Base-by-base conservation (phyloP, 164 flowering plant species). In the Magnolia officinalis region DNA sequence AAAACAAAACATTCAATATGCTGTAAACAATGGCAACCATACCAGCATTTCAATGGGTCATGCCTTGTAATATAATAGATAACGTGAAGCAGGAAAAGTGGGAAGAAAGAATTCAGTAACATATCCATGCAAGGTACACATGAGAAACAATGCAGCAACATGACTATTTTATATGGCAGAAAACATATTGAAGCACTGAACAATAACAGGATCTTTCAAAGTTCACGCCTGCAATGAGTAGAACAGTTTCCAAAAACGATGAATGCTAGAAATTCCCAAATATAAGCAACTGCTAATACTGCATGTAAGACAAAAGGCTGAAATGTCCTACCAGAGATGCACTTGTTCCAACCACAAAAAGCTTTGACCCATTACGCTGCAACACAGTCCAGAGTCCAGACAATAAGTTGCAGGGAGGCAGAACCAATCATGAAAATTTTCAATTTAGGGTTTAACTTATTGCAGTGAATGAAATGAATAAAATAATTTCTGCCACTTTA, bases 301-400 rank as follows among this genome's bases (percentile, higher is more conserved):
- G 6, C 49, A 31, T 10, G 71, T 11, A 26, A 26, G 50, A 67
- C 31, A 13, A 14, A 67, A 20, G 8, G 45, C 13, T 14, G 18
- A 63, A 26, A 1, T 13, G 14, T 23, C 82, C 72, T 87, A 95
- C 99, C 93, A 96, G 83, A 76, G 99, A 96, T 69, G 98, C 92
- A 76, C 85, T 75, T 24, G 98, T 91, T 72, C 99, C 99, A 76
- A 96, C 99, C 8, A 88, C 97, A 82, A 96, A 96, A 77, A 96
- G 97, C 85, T 96, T 96, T 50, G 96, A 77, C 20, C 98, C 99
- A 74, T 96, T 96, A 9, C 97, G 90, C 98, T 94, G 94, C 81
- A 86, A 18, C 77, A 79, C 16, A 77, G 18, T 21, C 9, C n/a
- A 31, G 8, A 77, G 18, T 21, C 6, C n/a, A 31, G 8, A 67